These are phyloP conservation scores for Penicillium desertorum DNA, from an alignment of 495 filamentous ascomycete genomes.

Conservation along the genomic window DNA sequence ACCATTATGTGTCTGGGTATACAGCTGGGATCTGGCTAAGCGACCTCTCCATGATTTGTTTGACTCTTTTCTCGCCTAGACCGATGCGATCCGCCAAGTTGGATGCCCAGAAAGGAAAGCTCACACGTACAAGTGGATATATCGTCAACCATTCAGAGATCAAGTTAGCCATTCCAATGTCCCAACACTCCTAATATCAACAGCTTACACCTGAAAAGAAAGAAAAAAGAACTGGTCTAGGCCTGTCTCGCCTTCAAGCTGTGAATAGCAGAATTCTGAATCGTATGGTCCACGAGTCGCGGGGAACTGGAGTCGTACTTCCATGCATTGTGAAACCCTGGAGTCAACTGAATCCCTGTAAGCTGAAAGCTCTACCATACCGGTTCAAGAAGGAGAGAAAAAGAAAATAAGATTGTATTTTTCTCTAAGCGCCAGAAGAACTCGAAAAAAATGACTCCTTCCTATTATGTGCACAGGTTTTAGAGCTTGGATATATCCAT, in stretches of 20 bases:
- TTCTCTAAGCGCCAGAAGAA: not conserved
- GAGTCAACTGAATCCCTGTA: slow-evolving; percentile 10
- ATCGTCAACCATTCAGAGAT: not conserved
- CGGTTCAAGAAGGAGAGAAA: not conserved
- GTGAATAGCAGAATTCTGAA: slow-evolving; percentile 17
- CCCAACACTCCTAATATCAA: not conserved
- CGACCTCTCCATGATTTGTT: not conserved
- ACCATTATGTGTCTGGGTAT: not conserved
- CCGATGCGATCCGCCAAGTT: not conserved
- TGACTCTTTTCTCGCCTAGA: not conserved
- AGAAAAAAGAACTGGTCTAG: not conserved
- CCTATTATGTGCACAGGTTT: not conserved
- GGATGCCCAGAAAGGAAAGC: not conserved
- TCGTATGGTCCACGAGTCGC: slow-evolving; percentile 25
- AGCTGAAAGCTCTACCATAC: not conserved
- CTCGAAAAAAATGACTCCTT: not conserved
- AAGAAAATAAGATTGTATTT: not conserved
- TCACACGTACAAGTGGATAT: not conserved
- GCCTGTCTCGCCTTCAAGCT: slow-evolving; percentile 14
- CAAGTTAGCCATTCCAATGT: not conserved
- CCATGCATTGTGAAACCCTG: slow-evolving; percentile 27
- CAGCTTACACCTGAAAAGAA: not conserved
- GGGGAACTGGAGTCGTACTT: slow-evolving; percentile 30
- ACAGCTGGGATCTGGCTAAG: not conserved
- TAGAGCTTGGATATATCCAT: not conserved